A percentile compares a stretch with the other conserved stretches of the same genome.
Evolutionary conservation across 2,329 filamentous ascomycete species (phyloP).

Genomic region (Botrytis sinoallii): DNA sequence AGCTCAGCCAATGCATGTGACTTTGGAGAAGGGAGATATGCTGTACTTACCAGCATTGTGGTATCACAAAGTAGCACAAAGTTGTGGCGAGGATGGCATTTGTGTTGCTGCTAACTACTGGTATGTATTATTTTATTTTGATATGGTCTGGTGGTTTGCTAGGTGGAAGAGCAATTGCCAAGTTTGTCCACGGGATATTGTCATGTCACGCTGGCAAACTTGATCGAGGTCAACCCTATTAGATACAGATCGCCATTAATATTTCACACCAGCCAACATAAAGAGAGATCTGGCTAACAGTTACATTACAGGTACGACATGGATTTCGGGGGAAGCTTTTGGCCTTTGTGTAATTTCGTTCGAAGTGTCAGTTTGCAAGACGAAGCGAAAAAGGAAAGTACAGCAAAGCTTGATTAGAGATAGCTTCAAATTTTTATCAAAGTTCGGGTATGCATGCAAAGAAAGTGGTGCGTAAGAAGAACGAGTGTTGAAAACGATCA

Average conservation of each 20-base stretch:
- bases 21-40: conserved; percentile 72
- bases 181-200: neutral
- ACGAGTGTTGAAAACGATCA: neutral
- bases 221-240: neutral
- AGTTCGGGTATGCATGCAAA: neutral
- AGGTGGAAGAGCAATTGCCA: neutral
- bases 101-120: conserved; percentile 82
- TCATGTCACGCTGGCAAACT: neutral
- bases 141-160: neutral
- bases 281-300: neutral
- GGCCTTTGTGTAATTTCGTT: conserved; percentile 44
- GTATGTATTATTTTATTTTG: conserved; percentile 42
- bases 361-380: conserved; percentile 25
- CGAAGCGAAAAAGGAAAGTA: neutral
- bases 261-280: too few relatives aligned
- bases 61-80: conserved; percentile 81
- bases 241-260: neutral
- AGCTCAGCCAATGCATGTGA: conserved; percentile 62
- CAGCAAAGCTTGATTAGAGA: neutral
- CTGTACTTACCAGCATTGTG: conserved; percentile 79
- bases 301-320: conserved; percentile 65
- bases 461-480: neutral
- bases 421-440: neutral
- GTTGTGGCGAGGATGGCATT: conserved; percentile 63
- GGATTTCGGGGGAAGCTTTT: conserved; percentile 69